A percentile compares a stretch with the other conserved stretches of the same genome.
Evolutionary conservation across 257 asterid species (phyloP).

Genomic region (Dorcoceras hygrometricum): DNA sequence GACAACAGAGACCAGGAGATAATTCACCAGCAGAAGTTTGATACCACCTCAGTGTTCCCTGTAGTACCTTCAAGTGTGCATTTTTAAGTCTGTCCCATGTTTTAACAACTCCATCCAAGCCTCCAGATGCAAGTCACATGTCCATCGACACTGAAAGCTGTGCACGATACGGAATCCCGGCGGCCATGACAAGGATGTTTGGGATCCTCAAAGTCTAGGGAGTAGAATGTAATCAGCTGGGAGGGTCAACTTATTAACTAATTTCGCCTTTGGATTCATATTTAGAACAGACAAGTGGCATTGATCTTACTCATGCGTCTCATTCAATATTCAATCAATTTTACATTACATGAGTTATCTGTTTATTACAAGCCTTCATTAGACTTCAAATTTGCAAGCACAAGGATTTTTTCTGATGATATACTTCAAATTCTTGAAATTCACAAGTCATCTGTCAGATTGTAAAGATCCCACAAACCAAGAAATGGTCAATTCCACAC

Average conservation of each 20-base stretch:
- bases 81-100: slow-evolving; percentile 70
- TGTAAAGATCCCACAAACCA: slow-evolving; percentile 1
- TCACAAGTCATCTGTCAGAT: background rate
- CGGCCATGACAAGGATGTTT: slow-evolving; percentile 56
- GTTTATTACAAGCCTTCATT: background rate
- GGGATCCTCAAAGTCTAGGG: slow-evolving; percentile 24
- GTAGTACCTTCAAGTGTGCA: slow-evolving; percentile 86
- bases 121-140: slow-evolving; percentile 84
- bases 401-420: background rate
- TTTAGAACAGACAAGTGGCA: too few relatives aligned
- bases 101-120: slow-evolving; percentile 76
- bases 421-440: background rate
- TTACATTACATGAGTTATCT: background rate
- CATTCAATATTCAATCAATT: too few relatives aligned
- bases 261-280: too few relatives aligned
- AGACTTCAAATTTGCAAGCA: background rate
- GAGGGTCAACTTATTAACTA: background rate
- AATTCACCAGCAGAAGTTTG: slow-evolving; percentile 22
- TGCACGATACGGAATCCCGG: slow-evolving; percentile 64
- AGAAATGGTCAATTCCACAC: background rate
- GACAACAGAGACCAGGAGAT: slow-evolving; percentile 22
- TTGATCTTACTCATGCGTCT: too few relatives aligned
- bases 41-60: slow-evolving; percentile 74
- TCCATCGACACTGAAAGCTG: slow-evolving; percentile 84
- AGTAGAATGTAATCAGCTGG: background rate